Base-by-base conservation (phyloP, 1,284 basidiomycete species). In the Stereum hirsutum region DNA sequence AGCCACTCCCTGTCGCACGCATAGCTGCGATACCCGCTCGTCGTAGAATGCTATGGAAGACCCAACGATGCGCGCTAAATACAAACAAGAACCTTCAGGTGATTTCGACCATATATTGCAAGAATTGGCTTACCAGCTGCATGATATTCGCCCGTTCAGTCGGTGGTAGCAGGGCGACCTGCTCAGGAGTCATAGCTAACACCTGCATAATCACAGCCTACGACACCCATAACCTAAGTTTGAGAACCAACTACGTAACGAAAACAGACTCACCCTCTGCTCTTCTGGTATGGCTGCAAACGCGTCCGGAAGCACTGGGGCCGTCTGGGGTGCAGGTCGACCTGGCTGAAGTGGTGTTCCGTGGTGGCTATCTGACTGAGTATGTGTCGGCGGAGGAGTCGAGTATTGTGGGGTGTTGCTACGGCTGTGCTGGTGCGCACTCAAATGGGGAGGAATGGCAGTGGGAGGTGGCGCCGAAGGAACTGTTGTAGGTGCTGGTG, bases 141-240 rank as follows among this genome's bases (percentile, higher is more conserved):
- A 84, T 70, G 51, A 81, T 76, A 41, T 72, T 79, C 28, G 74
- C 65, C 23, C 81, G 65, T 50, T 86, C 81, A 2, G 67, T 58
- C 1, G 75, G 74, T 4, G 80, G 74, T 23, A 85, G 60, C 52
- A 63, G 62, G 45, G 74, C 71, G 43, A 86, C 74, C 54, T 86
- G 78, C 39, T 85, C 82, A 3, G 77, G 74, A 1, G 78, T 78
- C 80, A 86, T 81, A 14, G 73, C 66, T 39, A 85, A 55, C 7
- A 86, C 74, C 37, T 74, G 72, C 64, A 83, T 68, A 20, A 86
- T 76, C 55, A 84, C 69, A 21, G 74, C 72, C 81, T 84, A 46
- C 2, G 41, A 20, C 17, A 11, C 24, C 11, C 12, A 10, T 35
- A 15, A 21, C 23, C 19, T 37, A 20, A 38, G 12, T 19, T 26